Evolutionary conservation across 2,329 filamentous ascomycete genomes (phyloP).

Genomic region (Clathrospora elynae): DNA sequence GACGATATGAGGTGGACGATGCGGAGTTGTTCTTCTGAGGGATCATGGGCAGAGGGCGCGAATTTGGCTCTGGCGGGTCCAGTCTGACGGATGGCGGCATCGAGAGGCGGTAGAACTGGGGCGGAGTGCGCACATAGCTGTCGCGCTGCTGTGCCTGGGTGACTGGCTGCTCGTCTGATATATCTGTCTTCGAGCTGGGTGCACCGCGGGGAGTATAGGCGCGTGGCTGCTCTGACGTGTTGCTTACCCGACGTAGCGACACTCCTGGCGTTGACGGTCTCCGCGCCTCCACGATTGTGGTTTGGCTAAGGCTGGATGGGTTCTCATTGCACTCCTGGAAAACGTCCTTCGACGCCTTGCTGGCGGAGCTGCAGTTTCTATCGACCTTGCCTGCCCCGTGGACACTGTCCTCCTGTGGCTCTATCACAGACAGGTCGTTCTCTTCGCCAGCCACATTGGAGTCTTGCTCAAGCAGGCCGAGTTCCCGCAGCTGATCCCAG

Average conservation of each 20-base stretch:
- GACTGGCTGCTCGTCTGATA: not conserved
- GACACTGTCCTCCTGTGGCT: slow-evolving; percentile 20
- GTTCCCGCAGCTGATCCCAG: slow-evolving; percentile 31
- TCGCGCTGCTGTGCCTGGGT: slow-evolving; percentile 8
- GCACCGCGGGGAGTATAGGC: slow-evolving; percentile 25
- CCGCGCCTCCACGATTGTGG: not conserved
- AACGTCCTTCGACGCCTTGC: not conserved
- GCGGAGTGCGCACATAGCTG: slow-evolving; percentile 7
- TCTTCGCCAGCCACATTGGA: slow-evolving; percentile 19
- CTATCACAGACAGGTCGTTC: slow-evolving; percentile 34
- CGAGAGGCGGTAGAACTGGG: slow-evolving; percentile 28
- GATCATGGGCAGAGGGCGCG: slow-evolving; percentile 20
- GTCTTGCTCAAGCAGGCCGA: slow-evolving; percentile 30
- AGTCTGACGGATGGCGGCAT: slow-evolving; percentile 32
- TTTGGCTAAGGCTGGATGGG: not conserved
- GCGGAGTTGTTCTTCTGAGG: slow-evolving; percentile 24
- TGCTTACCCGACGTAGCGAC: not conserved
- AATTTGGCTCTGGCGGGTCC: slow-evolving; percentile 15
- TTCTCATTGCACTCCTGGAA: slow-evolving; percentile 1
- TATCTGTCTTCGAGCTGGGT: slow-evolving; percentile 2
- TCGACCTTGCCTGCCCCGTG: not conserved
- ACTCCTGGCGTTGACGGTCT: not conserved
- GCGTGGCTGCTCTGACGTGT: slow-evolving; percentile 4
- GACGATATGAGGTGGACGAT: slow-evolving; percentile 25
- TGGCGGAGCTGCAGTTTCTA: not conserved